These are phyloP conservation scores for Oryza punctata DNA, from an alignment of 176 grass and related monocot genomes.

Conservation along the genomic window DNA sequence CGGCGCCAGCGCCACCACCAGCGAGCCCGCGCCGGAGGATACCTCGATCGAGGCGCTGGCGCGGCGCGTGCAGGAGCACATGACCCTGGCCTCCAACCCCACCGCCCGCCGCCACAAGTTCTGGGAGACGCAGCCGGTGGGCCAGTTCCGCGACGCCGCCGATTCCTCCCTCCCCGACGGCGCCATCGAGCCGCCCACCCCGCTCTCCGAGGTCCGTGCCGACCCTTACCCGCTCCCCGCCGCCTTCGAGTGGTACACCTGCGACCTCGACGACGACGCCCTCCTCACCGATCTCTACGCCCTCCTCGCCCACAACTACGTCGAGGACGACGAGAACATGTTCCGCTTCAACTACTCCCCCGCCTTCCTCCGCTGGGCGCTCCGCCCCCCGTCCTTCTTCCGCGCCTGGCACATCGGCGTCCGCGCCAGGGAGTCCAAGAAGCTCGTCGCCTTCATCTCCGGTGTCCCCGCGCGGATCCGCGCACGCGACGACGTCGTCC, in stretches of 20 bases:
- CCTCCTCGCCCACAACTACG: slow-evolving; percentile 92
- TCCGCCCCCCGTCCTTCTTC: slow-evolving; percentile 86
- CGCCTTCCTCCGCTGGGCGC: slow-evolving; percentile 91
- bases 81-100: slow-evolving; percentile 52
- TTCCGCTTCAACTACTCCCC: slow-evolving; percentile 99
- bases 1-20: slow-evolving; percentile 24
- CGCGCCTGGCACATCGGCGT: slow-evolving; percentile 99
- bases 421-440: slow-evolving; percentile 80
- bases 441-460: slow-evolving; percentile 94
- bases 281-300: slow-evolving; percentile 83
- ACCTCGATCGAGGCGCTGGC: slow-evolving; percentile 71
- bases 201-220: slow-evolving; percentile 79
- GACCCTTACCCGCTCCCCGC: slow-evolving; percentile 88
- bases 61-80: slow-evolving; percentile 72
- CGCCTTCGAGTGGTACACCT: slow-evolving; percentile 97
- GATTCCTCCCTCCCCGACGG: slow-evolving; percentile 68
- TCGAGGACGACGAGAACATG: slow-evolving; percentile 99
- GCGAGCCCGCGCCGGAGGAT: slow-evolving; percentile 30
- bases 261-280: slow-evolving; percentile 85
- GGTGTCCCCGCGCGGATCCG: slow-evolving; percentile 95
- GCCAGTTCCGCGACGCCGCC: slow-evolving; percentile 76
- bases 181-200: slow-evolving; percentile 70
- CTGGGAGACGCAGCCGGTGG: slow-evolving; percentile 99
- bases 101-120: slow-evolving; percentile 79
- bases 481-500: slow-evolving; percentile 63